Percentiles rank a stretch among this genome's conserved stretches.
Conservation (phyloP, 2,329 filamentous ascomycete species). For the Pyrenochaeta sp. region DNA sequence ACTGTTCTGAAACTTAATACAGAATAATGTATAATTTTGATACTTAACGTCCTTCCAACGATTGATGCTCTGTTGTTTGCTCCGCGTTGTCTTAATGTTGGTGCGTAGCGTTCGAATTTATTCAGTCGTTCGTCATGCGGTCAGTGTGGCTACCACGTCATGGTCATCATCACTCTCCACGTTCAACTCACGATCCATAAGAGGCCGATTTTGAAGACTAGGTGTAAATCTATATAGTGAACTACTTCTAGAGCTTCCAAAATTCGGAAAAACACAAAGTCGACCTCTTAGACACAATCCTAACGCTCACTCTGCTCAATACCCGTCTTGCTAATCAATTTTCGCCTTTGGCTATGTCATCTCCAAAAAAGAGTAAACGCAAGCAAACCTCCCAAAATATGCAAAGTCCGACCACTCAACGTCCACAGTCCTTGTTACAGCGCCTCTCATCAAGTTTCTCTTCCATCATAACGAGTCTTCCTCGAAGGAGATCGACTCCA, state of each 20-base stretch:
- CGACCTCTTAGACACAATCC: not conserved
- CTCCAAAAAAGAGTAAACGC: not conserved
- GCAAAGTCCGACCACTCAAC: constrained; percentile 9
- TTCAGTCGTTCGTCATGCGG: constrained; percentile 13
- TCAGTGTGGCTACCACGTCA: constrained; percentile 18
- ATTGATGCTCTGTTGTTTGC: not conserved
- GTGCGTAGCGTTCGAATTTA: constrained; percentile 10
- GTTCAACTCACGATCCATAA: constrained; percentile 1
- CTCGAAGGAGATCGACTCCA: constrained; percentile 9
- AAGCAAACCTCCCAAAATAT: not conserved
- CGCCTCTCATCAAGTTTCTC: constrained; percentile 24
- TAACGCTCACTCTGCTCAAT: not conserved
- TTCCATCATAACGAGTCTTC: constrained; percentile 11
- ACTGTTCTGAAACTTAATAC: not conserved
- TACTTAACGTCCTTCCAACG: not conserved
- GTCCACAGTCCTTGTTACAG: constrained; percentile 21
- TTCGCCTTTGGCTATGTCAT: constrained; percentile 6
- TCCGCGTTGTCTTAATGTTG: not conserved
- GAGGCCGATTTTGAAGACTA: not conserved
- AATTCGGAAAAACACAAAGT: not conserved
- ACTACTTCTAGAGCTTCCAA: not conserved
- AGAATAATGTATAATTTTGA: not conserved
- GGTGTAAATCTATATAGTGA: not conserved
- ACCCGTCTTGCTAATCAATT: not conserved
- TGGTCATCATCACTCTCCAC: constrained; percentile 4